These are phyloP conservation scores for Tulasnella sp. DNA, from an alignment of 768 basidiomycete species.

Conservation along the genomic window DNA sequence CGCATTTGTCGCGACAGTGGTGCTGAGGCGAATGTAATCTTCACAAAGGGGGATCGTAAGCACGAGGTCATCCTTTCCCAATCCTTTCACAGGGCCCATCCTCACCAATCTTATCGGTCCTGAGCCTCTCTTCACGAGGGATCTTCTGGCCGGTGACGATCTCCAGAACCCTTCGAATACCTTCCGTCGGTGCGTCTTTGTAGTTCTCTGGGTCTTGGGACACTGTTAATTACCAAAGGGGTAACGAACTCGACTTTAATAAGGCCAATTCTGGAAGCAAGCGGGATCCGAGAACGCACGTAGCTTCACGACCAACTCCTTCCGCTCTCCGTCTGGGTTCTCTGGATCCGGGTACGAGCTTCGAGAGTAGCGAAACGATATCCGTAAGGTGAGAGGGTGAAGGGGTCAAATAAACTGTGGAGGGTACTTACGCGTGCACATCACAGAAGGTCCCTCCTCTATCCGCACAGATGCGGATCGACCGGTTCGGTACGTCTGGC, in stretches of 20 bases:
- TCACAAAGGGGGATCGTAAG: background rate
- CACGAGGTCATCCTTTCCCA: too few species aligned
- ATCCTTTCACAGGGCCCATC: background rate
- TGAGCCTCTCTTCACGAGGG: constrained; percentile 59
- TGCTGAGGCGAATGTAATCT: constrained; percentile 87
- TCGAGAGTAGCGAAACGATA: too few species aligned
- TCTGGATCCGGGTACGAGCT: constrained; percentile 75
- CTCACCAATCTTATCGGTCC: constrained; percentile 77
- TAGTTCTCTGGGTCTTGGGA: constrained; percentile 89
- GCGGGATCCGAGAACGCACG: constrained; percentile 44
- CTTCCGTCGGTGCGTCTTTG: constrained; percentile 89
- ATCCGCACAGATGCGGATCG: constrained; percentile 81
- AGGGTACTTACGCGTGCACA: constrained; percentile 69
- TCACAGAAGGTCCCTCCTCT: constrained; percentile 93
- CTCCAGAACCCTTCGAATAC: constrained; percentile 83
- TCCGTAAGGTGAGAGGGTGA: too few species aligned
- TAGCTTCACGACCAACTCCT: constrained; percentile 87
- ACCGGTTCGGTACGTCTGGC: constrained; percentile 56
- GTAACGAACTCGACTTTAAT: background rate
- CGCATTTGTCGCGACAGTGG: constrained; percentile 95
- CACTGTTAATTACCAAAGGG: constrained; percentile 46
- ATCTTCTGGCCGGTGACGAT: constrained; percentile 65
- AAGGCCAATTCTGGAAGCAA: background rate
- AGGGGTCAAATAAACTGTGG: too few species aligned
- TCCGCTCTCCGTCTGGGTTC: constrained; percentile 50